Conservation (phyloP, 2,329 filamentous ascomycete genomes). For the Aspergillus uvarum region DNA sequence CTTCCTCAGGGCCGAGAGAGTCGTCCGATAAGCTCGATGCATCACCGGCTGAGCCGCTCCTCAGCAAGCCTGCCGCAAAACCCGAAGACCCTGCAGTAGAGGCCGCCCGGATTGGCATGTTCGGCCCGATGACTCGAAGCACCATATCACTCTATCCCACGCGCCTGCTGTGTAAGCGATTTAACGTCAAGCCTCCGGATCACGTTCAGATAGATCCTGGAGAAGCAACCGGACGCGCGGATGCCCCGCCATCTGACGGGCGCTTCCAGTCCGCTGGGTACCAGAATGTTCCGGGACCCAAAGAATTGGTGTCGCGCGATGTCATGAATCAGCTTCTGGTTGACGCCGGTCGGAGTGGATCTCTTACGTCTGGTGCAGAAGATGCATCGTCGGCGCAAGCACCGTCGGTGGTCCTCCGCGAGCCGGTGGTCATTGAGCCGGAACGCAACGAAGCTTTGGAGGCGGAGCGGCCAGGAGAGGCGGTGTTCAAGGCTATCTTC, state of each 20-base stretch:
- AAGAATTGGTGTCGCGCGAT: slow-evolving; percentile 54
- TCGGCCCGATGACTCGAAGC: slow-evolving; percentile 79
- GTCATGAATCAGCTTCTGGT: slow-evolving; percentile 57
- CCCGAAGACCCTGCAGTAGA: slow-evolving; percentile 75
- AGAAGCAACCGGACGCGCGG: slow-evolving; percentile 36
- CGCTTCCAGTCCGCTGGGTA: slow-evolving; percentile 36
- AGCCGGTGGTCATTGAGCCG: slow-evolving; percentile 58
- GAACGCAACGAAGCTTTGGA: slow-evolving; percentile 79
- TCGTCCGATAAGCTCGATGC: slow-evolving; percentile 38
- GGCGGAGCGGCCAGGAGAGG: slow-evolving; percentile 70
- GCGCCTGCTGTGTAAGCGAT: slow-evolving; percentile 86
- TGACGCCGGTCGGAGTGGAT: slow-evolving; percentile 38
- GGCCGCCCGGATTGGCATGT: slow-evolving; percentile 89
- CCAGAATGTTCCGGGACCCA: slow-evolving; percentile 33
- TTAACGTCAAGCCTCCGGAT: slow-evolving; percentile 77
- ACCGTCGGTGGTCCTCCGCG: slow-evolving; percentile 12
- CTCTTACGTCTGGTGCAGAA: slow-evolving; percentile 12
- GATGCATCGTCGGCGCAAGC: slow-evolving; percentile 15
- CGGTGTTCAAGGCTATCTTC: slow-evolving; percentile 90
- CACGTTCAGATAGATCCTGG: slow-evolving; percentile 61
- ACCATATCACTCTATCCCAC: slow-evolving; percentile 73
- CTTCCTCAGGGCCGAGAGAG: slow-evolving; percentile 39
- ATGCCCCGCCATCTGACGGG: slow-evolving; percentile 19
- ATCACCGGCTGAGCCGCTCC: slow-evolving; percentile 34
- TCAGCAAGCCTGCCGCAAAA: slow-evolving; percentile 55